Conservation (phyloP, 2,329 filamentous ascomycete species). For the Aspergillus novofumigatus region DNA sequence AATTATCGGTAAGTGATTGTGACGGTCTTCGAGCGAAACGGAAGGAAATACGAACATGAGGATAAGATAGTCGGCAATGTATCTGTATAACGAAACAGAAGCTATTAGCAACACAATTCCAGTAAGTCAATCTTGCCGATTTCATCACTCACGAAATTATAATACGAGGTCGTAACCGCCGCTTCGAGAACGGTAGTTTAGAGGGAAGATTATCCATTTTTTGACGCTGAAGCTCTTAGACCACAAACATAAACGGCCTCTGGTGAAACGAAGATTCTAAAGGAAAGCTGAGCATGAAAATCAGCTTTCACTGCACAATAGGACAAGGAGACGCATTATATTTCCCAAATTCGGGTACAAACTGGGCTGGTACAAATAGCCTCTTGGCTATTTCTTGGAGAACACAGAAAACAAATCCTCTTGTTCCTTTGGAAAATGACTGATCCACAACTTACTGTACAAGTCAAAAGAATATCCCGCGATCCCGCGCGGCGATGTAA, state of each 20-base stretch:
- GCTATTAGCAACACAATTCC: neutral
- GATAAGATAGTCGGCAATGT: constrained; percentile 57
- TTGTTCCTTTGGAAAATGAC: neutral
- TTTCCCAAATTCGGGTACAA: neutral
- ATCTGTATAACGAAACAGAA: constrained; percentile 33
- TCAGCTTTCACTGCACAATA: neutral
- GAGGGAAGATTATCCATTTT: constrained; percentile 29
- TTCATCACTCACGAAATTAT: constrained; percentile 47
- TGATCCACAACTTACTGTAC: neutral
- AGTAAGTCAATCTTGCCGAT: neutral
- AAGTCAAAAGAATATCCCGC: neutral
- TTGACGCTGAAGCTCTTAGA: neutral
- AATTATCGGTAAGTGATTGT: constrained; percentile 9
- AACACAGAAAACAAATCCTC: neutral
- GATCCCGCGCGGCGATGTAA: neutral
- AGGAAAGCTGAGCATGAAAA: neutral
- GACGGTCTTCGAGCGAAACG: neutral
- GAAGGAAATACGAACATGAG: constrained; percentile 46
- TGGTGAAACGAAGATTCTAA: neutral
- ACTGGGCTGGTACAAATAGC: neutral
- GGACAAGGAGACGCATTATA: neutral
- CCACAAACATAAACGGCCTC: neutral
- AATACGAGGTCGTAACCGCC: constrained; percentile 47
- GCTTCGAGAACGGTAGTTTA: constrained; percentile 53
- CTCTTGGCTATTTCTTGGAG: neutral